These are phyloP conservation scores for Balansia obtecta DNA, from an alignment of 2,329 filamentous ascomycete species.

Conservation along the genomic window DNA sequence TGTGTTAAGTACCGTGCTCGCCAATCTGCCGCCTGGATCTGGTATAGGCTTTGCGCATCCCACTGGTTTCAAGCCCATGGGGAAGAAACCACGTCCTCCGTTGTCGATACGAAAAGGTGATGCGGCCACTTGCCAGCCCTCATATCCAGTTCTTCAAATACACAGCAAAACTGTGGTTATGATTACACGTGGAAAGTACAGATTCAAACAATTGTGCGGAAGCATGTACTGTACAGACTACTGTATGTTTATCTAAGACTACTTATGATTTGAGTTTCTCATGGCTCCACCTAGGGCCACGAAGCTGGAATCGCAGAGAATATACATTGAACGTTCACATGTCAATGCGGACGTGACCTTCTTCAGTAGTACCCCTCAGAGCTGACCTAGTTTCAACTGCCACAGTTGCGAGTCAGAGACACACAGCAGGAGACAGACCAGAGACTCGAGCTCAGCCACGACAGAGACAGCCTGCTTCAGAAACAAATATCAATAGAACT, in stretches of 20 bases:
- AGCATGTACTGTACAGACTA: slow-evolving; percentile 1
- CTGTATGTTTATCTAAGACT: background rate
- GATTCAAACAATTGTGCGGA: background rate
- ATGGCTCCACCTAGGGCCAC: background rate
- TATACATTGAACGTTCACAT: too few species aligned
- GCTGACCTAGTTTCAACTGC: too few species aligned
- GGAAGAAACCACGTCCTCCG: slow-evolving; percentile 1
- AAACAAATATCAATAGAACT: too few species aligned
- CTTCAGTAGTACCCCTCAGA: too few species aligned
- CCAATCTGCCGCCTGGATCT: slow-evolving; percentile 14
- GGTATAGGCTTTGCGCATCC: slow-evolving; percentile 1
- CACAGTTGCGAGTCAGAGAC: too few species aligned
- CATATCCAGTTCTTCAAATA: background rate
- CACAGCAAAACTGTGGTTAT: background rate
- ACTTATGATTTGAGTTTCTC: background rate
- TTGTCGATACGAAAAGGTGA: background rate
- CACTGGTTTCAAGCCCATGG: background rate
- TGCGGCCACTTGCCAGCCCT: background rate
- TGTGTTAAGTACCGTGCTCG: slow-evolving; percentile 24
- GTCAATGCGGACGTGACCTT: too few species aligned
- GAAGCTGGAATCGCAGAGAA: too few species aligned
- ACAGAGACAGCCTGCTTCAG: too few species aligned
- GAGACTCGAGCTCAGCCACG: too few species aligned
- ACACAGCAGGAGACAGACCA: too few species aligned
- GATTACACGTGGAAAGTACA: background rate